These are phyloP conservation scores for Yamadazyma mexicana DNA, from an alignment of 1,139 yeast species.

Conservation along the genomic window DNA sequence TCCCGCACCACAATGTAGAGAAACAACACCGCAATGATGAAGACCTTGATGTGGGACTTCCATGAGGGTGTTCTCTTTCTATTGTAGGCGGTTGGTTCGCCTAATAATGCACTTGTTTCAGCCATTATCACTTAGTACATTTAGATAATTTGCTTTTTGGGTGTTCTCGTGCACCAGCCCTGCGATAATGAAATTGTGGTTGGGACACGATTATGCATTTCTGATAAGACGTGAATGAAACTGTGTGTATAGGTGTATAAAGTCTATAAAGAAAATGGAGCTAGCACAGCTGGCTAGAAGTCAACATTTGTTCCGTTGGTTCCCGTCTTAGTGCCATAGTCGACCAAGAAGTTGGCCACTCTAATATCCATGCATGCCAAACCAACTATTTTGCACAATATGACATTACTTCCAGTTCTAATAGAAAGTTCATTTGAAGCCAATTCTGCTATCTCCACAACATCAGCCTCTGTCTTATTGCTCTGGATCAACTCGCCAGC, in stretches of 20 bases:
- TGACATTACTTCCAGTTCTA: conserved; percentile 24
- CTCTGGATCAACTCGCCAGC: conserved; percentile 65
- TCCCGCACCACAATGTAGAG: conserved; percentile 3
- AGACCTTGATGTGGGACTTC: conserved; percentile 3
- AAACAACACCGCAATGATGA: conserved; percentile 3
- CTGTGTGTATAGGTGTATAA: too few species aligned
- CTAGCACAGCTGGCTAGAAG: too few species aligned
- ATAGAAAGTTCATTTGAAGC: conserved; percentile 2
- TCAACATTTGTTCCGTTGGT: background rate
- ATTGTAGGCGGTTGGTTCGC: conserved; percentile 3
- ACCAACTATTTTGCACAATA: conserved; percentile 57
- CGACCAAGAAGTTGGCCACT: conserved; percentile 34
- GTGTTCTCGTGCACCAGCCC: too few species aligned
- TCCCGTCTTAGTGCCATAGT: background rate
- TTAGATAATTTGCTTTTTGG: too few species aligned
- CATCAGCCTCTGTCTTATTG: conserved; percentile 29
- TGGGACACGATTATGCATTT: background rate
- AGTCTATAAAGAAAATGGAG: too few species aligned
- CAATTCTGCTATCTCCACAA: conserved; percentile 49
- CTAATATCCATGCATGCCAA: conserved; percentile 61
- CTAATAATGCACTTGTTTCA: conserved; percentile 5
- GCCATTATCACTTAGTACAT: too few species aligned
- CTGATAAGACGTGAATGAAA: too few species aligned
- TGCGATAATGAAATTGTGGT: background rate
- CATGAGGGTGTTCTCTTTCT: background rate